Base-by-base conservation (phyloP, 2,329 filamentous ascomycete genomes). In the Amesomyces nigricolor region DNA sequence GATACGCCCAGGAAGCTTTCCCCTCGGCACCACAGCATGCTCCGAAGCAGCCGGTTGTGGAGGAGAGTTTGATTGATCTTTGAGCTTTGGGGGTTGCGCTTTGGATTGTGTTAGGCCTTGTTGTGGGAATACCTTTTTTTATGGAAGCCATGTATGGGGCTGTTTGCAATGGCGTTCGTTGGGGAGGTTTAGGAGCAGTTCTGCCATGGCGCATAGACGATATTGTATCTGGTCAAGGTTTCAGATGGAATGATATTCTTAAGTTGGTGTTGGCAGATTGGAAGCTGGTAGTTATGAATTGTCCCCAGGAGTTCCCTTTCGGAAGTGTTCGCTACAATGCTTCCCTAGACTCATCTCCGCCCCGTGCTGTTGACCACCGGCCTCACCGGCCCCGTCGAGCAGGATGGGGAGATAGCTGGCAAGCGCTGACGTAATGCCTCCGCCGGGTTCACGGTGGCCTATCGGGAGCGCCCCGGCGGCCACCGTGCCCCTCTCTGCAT, bases 1-100 rank as follows among this genome's bases (percentile, higher is more conserved):
- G 76, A 6, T 85, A 82, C 63, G 72, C 70, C 3, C 81, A 82
- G 64, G 80, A 85, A 22, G 73, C 79, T 2, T 89, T 89, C 64
- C 87, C 87, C 1, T 75, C 80, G 2, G 82, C 81, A 29, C 83
- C 84, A 14, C 80, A 85, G 57, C 81, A 86, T 67, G 77, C 81
- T 29, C 82, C 80, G 51, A 77, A 70, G 67, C 75, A 77, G 64
- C 80, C 79, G 13, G 78, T 74, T 1, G 78, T 87, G 46, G 88
- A 92, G 70, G 89, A 92, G 71, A 87, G 84, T 56, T 72, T 94
- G 65, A 94, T 94, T 70, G 89, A 94, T 70, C 76, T 92, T 59
- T 91, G 47, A 61, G 7, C 13, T 3, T 1, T 5, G 13, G 16
- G 32, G 17, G 29, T 39, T 16, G 39, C 11, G 8, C 22, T n/a